Evolutionary conservation across 73 alveolate genomes (phyloP).

Genomic region (Uronychia setigera): DNA sequence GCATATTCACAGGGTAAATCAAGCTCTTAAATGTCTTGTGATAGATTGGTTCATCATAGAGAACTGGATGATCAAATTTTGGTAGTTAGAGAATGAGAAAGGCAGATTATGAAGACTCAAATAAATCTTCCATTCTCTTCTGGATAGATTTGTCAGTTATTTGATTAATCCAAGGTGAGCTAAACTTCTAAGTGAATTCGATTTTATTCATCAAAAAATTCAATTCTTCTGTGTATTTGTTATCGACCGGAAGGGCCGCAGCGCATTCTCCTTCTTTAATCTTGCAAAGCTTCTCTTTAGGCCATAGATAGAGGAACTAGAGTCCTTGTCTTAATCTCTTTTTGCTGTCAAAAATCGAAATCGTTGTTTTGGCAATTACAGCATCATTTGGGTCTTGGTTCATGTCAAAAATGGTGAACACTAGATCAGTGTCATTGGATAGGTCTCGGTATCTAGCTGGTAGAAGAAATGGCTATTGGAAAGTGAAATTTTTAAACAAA

Average conservation of each 20-base stretch:
- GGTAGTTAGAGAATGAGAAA: conserved; percentile 42
- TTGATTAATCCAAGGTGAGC: conserved; percentile 17
- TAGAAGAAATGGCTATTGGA: conserved; percentile 12
- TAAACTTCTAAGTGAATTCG: not conserved
- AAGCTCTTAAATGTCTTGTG: conserved; percentile 4
- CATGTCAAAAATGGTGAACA: conserved; percentile 56
- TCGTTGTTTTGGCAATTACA: conserved; percentile 37
- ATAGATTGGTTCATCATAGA: conserved; percentile 21
- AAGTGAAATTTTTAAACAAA: not conserved
- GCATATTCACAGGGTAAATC: not conserved
- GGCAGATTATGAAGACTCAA: conserved; percentile 12
- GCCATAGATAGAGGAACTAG: conserved; percentile 29
- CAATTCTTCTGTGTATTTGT: conserved; percentile 17
- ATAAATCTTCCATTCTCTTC: conserved; percentile 20
- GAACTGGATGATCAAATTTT: conserved; percentile 22
- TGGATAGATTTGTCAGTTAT: conserved; percentile 19
- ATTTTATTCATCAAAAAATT: not conserved
- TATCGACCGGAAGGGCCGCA: conserved; percentile 2
- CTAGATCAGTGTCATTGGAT: conserved; percentile 32
- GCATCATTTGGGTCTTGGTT: conserved; percentile 27
- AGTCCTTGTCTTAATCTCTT: conserved; percentile 59
- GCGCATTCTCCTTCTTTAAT: conserved; percentile 10
- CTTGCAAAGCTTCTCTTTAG: conserved; percentile 13
- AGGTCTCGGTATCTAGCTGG: conserved; percentile 56
- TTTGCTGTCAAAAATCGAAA: conserved; percentile 50